Evolutionary conservation across 176 grass and related monocot species (phyloP), one percentile per base, ranked within the genome.

Genomic region (Triticum urartu): DNA sequence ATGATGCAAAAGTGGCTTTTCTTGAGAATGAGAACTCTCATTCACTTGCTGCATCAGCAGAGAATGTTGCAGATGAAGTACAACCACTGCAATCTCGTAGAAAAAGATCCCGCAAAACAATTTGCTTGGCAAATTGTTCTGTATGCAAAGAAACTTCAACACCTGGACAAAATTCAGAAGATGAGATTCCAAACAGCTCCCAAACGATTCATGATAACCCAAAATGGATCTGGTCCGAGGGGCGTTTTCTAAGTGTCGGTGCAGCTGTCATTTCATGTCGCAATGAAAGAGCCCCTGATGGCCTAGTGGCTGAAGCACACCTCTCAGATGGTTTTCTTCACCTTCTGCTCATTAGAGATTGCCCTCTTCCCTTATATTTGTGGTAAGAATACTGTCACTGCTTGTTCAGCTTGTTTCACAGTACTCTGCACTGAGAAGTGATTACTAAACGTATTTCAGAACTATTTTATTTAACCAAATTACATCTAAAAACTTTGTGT

Each of bases 311-410:
- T 88, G 93, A 98, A 26, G 96, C 96, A 74, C 93, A 98, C 82
- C 85, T 98, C 21, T 89, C 96, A 20, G 93, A 98, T 84, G 96
- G 96, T 56, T 95, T 94, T 89, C 94, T 98, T 85, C 93, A 94
- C 92, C 93, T 98, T 72, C 88, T 98, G 66, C 91, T 98, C 38
- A 81, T 98, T 72, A 92, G 91, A 95, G 90, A 95, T 86, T 98
- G 96, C 65, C 86, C 93, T 85, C 91, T 82, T 64, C 96, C 96
- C 71, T 87, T 84, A 43, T 98, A 98, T 81, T 85, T 98, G 54
- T 95, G 96, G 96, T 98, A 89, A 91, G 89, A 28, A 6, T 75
- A 74, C 28, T 60, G 45, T 68, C 80, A 35, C 35, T 22, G 26
- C 10, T 21, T 9, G 7, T 90, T 66, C 22, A 70, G 11, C 67